These are phyloP conservation scores for Neurospora tetraspora DNA, from an alignment of 495 filamentous ascomycete species.

Conservation along the genomic window DNA sequence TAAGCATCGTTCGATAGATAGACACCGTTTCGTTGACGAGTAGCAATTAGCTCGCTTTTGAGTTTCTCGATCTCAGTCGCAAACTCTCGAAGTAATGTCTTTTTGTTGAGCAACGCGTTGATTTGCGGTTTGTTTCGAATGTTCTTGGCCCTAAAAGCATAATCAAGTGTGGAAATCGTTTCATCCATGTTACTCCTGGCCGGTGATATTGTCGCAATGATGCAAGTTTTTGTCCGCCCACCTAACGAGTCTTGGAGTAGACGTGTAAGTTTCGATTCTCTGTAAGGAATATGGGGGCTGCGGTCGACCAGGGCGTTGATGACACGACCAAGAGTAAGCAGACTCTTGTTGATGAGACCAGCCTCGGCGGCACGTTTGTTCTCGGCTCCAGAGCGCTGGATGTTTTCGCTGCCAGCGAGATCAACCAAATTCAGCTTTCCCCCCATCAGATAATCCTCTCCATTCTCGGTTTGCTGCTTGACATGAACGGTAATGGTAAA, in stretches of 20 bases:
- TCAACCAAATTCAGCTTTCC: conserved; percentile 96
- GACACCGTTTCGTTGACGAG: conserved; percentile 87
- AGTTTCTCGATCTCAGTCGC: conserved; percentile 90
- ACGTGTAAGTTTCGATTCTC: conserved; percentile 93
- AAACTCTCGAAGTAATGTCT: conserved; percentile 80
- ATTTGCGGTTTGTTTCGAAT: conserved; percentile 96
- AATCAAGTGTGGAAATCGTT: conserved; percentile 94
- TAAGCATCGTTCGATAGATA: conserved; percentile 78
- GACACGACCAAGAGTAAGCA: conserved; percentile 88
- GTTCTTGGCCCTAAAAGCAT: conserved; percentile 95
- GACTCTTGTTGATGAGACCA: conserved; percentile 93
- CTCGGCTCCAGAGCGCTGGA: conserved; percentile 90
- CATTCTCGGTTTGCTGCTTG: conserved; percentile 66
- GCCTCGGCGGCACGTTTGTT: conserved; percentile 96
- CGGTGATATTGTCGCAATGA: conserved; percentile 93
- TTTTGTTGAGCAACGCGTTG: conserved; percentile 84
- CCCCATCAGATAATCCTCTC: conserved; percentile 80
- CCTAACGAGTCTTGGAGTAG: conserved; percentile 93
- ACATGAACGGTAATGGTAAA: conserved; percentile 89
- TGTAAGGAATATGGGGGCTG: conserved; percentile 84
- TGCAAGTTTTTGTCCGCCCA: conserved; percentile 93
- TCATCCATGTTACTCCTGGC: conserved; percentile 92
- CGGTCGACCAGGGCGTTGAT: conserved; percentile 97
- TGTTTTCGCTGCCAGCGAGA: conserved; percentile 93
- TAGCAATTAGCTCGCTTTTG: conserved; percentile 86